Base-by-base conservation (phyloP, 1,284 basidiomycete species). In the Limonomyces culmigenus region DNA sequence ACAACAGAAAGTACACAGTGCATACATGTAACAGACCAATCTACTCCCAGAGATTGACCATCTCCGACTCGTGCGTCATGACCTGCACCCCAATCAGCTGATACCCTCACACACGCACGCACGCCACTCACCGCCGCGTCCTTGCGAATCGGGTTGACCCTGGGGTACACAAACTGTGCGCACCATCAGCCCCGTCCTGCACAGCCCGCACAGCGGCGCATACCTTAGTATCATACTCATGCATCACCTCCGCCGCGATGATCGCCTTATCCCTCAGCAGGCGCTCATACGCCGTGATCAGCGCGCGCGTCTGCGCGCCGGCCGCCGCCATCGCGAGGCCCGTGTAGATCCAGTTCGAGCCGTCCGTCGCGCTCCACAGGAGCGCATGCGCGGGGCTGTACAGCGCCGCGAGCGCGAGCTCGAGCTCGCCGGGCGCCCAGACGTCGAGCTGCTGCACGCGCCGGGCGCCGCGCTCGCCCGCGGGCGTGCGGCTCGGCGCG, bases 61-160 rank as follows among this genome's bases (percentile, higher is more conserved):
- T 65, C 60, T 87, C 84, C 2, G 77, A 70, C 45, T 87, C 63
- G 51, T 85, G 74, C 1, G 84, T 88, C 81, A 83, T 84, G n/a
- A n/a, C n/a, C n/a, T n/a, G n/a, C n/a, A n/a, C n/a, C n/a, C n/a
- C n/a, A n/a, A n/a, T n/a, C n/a, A n/a, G n/a, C n/a, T n/a, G n/a
- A n/a, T n/a, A n/a, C n/a, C n/a, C n/a, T n/a, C n/a, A n/a, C n/a
- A n/a, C n/a, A n/a, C n/a, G n/a, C n/a, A n/a, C n/a, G n/a, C n/a
- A n/a, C n/a, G n/a, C n/a, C n/a, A n/a, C n/a, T n/a, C n/a, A 83
- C 77, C 2, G 74, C 70, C 2, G 70, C 79, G 44, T 87, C 84
- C 41, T 64, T 70, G 16, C 77, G 69, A 19, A 85, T 61, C 4
- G 76, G 76, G 49, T 83, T 79, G 38, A 85, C 53, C 40, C 73